A percentile compares a stretch with the other conserved stretches of the same genome.
Conservation (phyloP, 768 basidiomycete genomes). For the Collybia sp. region DNA sequence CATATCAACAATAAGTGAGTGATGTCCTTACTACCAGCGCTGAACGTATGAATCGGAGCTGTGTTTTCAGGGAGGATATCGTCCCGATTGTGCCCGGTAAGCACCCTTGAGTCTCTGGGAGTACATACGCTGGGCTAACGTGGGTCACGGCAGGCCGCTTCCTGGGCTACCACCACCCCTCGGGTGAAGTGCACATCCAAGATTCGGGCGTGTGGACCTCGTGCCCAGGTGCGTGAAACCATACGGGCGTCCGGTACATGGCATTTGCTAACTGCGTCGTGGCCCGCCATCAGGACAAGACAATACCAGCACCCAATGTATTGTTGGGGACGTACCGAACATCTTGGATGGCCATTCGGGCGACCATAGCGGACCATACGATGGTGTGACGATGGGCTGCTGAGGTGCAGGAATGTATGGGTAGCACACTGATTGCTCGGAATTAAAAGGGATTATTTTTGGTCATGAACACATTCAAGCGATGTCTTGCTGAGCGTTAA, state of each 20-base stretch:
- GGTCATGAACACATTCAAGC: no score
- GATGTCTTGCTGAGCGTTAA: no score
- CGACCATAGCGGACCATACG: conserved; percentile 9
- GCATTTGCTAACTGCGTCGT: neutral
- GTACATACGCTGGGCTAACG: no score
- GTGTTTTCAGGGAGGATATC: conserved; percentile 17
- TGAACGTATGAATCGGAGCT: no score
- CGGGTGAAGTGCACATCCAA: conserved; percentile 21
- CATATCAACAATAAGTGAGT: conserved; percentile 44
- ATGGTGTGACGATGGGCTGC: conserved; percentile 11
- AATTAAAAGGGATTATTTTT: no score
- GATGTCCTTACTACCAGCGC: neutral
- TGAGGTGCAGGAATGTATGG: neutral
- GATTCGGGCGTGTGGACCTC: conserved; percentile 11
- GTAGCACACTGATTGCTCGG: no score
- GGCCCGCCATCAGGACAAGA: conserved; percentile 19
- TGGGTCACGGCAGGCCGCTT: conserved; percentile 16
- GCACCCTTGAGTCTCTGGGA: neutral
- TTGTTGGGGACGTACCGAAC: conserved; percentile 13
- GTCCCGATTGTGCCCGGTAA: conserved; percentile 26
- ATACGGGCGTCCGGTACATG: neutral
- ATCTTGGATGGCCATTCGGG: conserved; percentile 5
- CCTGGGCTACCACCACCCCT: conserved; percentile 33
- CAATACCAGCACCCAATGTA: conserved; percentile 13
- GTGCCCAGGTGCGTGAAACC: conserved; percentile 10